Evolutionary conservation across 1,284 basidiomycete genomes (phyloP).

Genomic region (Amylostereum chailletii): DNA sequence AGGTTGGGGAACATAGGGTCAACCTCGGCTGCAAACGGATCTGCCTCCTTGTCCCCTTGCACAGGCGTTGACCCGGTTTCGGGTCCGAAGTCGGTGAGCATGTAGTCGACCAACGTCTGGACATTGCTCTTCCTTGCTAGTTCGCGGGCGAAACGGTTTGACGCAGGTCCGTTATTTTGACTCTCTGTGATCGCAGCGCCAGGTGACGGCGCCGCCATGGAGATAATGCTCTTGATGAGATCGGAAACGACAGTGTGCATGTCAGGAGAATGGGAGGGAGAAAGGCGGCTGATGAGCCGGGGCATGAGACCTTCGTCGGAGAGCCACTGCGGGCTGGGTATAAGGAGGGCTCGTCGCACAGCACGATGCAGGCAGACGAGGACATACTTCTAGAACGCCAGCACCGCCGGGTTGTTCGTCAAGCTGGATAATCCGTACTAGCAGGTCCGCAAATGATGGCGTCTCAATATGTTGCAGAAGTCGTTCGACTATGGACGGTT

Average conservation of each 20-base stretch:
- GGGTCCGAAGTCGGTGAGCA: constrained; percentile 61
- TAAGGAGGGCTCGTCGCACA: constrained; percentile 23
- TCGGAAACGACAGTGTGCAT: constrained; percentile 88
- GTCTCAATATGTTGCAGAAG: constrained; percentile 84
- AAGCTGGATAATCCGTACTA: constrained; percentile 87
- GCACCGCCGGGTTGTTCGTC: constrained; percentile 81
- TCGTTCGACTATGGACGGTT: constrained; percentile 78
- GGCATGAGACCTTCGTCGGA: constrained; percentile 80
- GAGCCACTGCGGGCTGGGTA: constrained; percentile 62
- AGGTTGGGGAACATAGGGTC: constrained; percentile 44
- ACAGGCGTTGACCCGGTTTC: constrained; percentile 12
- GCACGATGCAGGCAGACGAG: constrained; percentile 19
- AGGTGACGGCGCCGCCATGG: constrained; percentile 87
- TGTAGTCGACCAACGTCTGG: constrained; percentile 69
- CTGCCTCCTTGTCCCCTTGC: constrained; percentile 5
- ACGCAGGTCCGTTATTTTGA: constrained; percentile 60
- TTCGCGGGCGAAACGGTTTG: constrained; percentile 86
- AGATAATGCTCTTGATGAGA: constrained; percentile 90
- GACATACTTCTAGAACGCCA: constrained; percentile 80
- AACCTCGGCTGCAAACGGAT: constrained; percentile 9
- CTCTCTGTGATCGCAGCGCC: constrained; percentile 60
- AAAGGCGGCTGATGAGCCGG: constrained; percentile 76
- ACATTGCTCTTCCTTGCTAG: constrained; percentile 77
- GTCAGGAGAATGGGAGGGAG: constrained; percentile 70
- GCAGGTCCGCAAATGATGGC: constrained; percentile 86